Evolutionary conservation across 768 basidiomycete species (phyloP), one percentile per base, ranked within the genome.

Genomic region (Amanita pseudoporphyria): DNA sequence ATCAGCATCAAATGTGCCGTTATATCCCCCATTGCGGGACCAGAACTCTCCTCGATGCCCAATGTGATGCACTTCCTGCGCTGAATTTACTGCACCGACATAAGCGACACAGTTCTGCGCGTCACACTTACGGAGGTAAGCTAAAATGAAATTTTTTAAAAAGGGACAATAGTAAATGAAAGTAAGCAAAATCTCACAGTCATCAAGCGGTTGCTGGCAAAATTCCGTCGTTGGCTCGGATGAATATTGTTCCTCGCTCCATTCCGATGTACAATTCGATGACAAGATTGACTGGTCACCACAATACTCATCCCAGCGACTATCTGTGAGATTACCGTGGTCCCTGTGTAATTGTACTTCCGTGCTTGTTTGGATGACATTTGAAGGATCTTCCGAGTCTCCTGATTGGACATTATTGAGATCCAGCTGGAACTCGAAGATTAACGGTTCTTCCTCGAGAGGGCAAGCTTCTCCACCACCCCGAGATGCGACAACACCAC

Each of bases 351-450:
- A 12, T 40, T 40, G 39, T 0, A 16, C 19, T 40, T 36, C 38
- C 28, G 14, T n/a, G 24, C 33, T 40, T 14, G 30, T n/a, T 12
- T 22, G 31, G 5, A 31, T 3, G 38, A 40, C 47, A 18, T 21
- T 19, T 3, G 47, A 36, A 14, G 38, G 18, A 12, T 49, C 47
- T 19, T 40, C 30, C n/a, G 7, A 5, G 35, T 7, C 22, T 24
- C 12, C 24, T 26, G 32, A 18, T 12, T 38, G 46, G 32, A 49
- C 54, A 16, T 55, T 58, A 6, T 60, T 59, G 5, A 71, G 48
- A 21, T 71, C 69, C 40, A 82, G 67, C 62, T 85, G 82, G 58
- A 83, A 87, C 60, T 85, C 82, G 55, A 84, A 76, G 43, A 80
- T 67, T 37, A 73, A 57, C 5, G 84, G 83, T 49, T 78, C 74